These are phyloP conservation scores for Crucihimalaya himalaica DNA, from an alignment of 345 rosid species.

Conservation along the genomic window DNA sequence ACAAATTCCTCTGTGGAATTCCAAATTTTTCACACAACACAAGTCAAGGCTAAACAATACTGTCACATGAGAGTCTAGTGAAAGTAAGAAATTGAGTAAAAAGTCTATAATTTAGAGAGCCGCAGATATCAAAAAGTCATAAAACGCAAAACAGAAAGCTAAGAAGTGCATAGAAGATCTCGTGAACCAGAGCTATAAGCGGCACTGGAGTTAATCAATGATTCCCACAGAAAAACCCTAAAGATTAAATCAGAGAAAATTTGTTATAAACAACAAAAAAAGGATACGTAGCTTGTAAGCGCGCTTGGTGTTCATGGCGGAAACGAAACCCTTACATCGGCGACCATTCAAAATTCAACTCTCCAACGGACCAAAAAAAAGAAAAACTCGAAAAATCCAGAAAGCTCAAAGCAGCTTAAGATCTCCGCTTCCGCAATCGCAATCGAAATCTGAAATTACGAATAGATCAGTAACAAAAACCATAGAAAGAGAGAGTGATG, in stretches of 20 bases:
- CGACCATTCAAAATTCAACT: slow-evolving; percentile 38
- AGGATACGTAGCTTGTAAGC: slow-evolving; percentile 99
- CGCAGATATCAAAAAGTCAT: neutral
- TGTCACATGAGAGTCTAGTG: neutral
- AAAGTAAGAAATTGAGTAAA: neutral
- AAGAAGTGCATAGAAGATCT: slow-evolving; percentile 19
- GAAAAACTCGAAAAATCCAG: neutral
- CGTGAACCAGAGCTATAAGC: slow-evolving; percentile 32
- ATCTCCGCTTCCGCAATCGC: slow-evolving; percentile 18
- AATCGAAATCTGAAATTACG: slow-evolving; percentile 34
- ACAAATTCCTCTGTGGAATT: slow-evolving; percentile 86
- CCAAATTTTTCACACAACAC: slow-evolving; percentile 31
- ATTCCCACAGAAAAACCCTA: neutral
- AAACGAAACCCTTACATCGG: slow-evolving; percentile 30
- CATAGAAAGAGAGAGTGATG: neutral
- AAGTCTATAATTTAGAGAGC: neutral
- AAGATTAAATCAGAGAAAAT: slow-evolving; percentile 6
- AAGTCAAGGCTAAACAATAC: slow-evolving; percentile 51
- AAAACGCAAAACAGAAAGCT: neutral
- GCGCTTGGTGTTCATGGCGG: slow-evolving; percentile 92
- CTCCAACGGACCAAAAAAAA: neutral
- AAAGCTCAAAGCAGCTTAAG: neutral
- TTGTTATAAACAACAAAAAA: slow-evolving; percentile 1
- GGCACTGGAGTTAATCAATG: neutral
- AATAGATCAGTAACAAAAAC: neutral